phyloP scores from a whole-genome alignment of 345 rosid genomes.

The Salix suchowensis region DNA sequence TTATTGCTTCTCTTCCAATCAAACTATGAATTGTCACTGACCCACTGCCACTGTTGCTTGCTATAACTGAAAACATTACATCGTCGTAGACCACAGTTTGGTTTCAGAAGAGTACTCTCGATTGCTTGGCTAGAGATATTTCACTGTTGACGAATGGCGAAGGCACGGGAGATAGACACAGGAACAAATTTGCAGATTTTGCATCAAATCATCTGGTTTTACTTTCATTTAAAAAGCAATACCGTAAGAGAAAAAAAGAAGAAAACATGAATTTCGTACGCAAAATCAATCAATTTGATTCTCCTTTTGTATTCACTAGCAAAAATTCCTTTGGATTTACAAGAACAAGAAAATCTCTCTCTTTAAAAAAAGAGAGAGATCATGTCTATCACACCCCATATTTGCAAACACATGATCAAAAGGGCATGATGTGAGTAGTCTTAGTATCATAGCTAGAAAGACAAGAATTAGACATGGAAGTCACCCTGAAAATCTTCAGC shows the following conservation, averaged over 20 bases:
- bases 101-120: background rate
- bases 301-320: constrained; percentile 27
- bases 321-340: constrained; percentile 50
- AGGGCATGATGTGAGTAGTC: constrained; percentile 88
- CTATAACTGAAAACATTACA: no score
- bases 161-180: no score
- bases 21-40: background rate
- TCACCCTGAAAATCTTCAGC: constrained; percentile 54
- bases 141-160: background rate
- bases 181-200: background rate
- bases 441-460: constrained; percentile 75
- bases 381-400: background rate
- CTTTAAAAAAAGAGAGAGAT: background rate
- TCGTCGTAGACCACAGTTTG: background rate
- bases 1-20: background rate
- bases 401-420: constrained; percentile 33
- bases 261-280: background rate
- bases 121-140: background rate
- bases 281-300: constrained; percentile 18
- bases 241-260: background rate
- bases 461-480: constrained; percentile 35
- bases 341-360: constrained; percentile 1
- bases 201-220: background rate
- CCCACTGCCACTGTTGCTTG: no score
- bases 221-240: background rate